Percentiles rank a stretch among this genome's conserved stretches.
phyloP scores from a whole-genome alignment of 2,329 filamentous ascomycete species.

The Ophiocordyceps unilateralis region DNA sequence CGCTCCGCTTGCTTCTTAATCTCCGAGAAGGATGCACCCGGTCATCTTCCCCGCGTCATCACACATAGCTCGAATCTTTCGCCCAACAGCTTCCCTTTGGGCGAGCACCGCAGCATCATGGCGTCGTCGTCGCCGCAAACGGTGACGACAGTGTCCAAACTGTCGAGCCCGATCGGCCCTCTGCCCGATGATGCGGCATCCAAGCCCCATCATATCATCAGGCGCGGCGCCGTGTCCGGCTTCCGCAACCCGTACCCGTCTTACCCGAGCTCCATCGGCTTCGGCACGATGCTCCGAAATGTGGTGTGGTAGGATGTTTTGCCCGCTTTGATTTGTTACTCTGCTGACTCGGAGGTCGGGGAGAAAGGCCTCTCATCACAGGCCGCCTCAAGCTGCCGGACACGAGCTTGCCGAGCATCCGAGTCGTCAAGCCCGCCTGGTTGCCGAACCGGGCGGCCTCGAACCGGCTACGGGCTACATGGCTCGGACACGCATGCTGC shows the following conservation, averaged over 20 bases:
- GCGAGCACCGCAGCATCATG: background rate
- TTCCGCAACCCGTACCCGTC: conserved; percentile 38
- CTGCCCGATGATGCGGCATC: conserved; percentile 23
- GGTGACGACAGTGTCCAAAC: conserved; percentile 15
- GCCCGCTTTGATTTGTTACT: no score
- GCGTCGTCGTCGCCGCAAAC: conserved; percentile 1
- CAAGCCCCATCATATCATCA: conserved; percentile 30
- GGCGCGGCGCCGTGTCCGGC: conserved; percentile 19
- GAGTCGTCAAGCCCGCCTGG: conserved; percentile 50
- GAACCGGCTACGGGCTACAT: conserved; percentile 60
- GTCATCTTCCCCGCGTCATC: background rate
- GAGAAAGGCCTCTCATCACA: conserved; percentile 17
- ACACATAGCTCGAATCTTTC: background rate
- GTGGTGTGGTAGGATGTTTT: conserved; percentile 17
- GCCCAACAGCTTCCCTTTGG: background rate
- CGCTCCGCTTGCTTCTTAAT: no score
- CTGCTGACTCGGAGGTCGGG: no score
- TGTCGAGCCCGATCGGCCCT: conserved; percentile 13
- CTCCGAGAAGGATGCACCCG: no score
- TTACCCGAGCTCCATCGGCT: conserved; percentile 10
- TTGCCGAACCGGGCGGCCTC: conserved; percentile 39
- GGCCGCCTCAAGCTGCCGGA: conserved; percentile 33
- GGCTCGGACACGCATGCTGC: conserved; percentile 91
- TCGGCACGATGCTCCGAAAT: conserved; percentile 11
- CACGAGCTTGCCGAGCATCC: conserved; percentile 46